Conservation (phyloP, 2,329 filamentous ascomycete genomes). For the Fusarium avenaceum region DNA sequence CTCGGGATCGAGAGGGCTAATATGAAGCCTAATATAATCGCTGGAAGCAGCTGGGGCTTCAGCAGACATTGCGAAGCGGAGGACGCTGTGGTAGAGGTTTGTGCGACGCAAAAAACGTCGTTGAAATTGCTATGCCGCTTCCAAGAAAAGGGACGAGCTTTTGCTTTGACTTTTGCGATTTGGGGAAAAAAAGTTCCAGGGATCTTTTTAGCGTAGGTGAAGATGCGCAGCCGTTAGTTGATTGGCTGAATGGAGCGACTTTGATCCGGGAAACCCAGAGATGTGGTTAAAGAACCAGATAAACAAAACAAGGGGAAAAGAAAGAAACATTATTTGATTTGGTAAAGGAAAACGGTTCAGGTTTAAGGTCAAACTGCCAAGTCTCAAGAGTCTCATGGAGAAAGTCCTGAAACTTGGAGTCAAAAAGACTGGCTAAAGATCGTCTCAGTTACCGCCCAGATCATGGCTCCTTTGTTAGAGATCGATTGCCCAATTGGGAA, state of each 20-base stretch:
- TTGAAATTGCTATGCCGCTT: constrained; percentile 17
- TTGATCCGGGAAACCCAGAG: constrained; percentile 42
- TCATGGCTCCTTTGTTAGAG: constrained; percentile 32
- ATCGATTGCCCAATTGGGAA: constrained; percentile 35
- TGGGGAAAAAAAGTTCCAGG: constrained; percentile 42
- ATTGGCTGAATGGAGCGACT: constrained; percentile 46
- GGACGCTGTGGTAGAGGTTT: constrained; percentile 20
- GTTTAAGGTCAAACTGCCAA: constrained; percentile 10
- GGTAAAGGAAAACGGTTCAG: neutral
- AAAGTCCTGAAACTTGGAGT: constrained; percentile 18
- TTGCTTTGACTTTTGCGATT: constrained; percentile 18
- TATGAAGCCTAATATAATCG: constrained; percentile 73
- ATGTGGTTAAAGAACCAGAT: neutral
- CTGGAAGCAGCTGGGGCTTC: constrained; percentile 37
- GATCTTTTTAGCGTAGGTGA: constrained; percentile 11
- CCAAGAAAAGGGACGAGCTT: constrained; percentile 37
- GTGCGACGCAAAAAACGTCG: constrained; percentile 41
- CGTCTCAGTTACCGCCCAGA: constrained; percentile 44
- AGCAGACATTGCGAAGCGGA: constrained; percentile 45
- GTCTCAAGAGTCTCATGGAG: constrained; percentile 1
- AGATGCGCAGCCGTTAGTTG: constrained; percentile 27
- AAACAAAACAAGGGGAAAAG: constrained; percentile 4
- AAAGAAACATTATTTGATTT: constrained; percentile 18
- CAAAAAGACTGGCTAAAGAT: constrained; percentile 23
- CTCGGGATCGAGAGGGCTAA: constrained; percentile 84